These are phyloP conservation scores for Leucogyrophana mollusca DNA, from an alignment of 768 basidiomycete genomes.

Conservation along the genomic window DNA sequence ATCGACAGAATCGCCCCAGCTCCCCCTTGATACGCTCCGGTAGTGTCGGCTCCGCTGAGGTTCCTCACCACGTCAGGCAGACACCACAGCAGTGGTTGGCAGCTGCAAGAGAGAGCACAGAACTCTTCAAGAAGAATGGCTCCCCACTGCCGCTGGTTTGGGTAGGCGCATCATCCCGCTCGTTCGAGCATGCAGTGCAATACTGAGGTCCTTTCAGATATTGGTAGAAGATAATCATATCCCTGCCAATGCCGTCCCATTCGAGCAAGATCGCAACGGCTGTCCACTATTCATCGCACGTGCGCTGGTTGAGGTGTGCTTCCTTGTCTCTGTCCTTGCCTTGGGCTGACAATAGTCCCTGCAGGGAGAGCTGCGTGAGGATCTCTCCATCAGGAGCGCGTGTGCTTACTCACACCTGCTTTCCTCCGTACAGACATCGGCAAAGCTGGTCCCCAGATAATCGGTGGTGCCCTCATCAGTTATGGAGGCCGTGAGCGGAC, in stretches of 20 bases:
- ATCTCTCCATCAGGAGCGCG: neutral
- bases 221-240: conserved; percentile 28
- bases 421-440: conserved; percentile 27
- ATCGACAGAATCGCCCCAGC: too few relatives aligned
- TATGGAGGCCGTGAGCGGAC: conserved; percentile 33
- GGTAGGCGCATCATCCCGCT: neutral
- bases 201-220: conserved; percentile 23
- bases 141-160: neutral
- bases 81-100: neutral
- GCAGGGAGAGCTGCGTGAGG: conserved; percentile 28
- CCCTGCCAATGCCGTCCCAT: conserved; percentile 33
- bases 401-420: too few relatives aligned
- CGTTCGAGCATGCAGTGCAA: too few relatives aligned
- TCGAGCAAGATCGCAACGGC: conserved; percentile 30
- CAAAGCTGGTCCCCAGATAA: conserved; percentile 28
- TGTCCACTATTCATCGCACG: conserved; percentile 26
- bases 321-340: neutral
- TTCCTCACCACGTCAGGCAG: neutral
- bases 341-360: neutral
- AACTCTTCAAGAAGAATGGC: neutral
- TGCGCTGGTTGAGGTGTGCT: conserved; percentile 22
- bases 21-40: too few relatives aligned
- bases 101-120: neutral
- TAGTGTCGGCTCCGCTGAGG: too few relatives aligned
- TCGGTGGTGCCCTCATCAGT: conserved; percentile 28